A percentile compares a stretch with the other conserved stretches of the same genome.
phyloP scores from a whole-genome alignment of 1,139 yeast species.

The Candida tetrigidarum region DNA sequence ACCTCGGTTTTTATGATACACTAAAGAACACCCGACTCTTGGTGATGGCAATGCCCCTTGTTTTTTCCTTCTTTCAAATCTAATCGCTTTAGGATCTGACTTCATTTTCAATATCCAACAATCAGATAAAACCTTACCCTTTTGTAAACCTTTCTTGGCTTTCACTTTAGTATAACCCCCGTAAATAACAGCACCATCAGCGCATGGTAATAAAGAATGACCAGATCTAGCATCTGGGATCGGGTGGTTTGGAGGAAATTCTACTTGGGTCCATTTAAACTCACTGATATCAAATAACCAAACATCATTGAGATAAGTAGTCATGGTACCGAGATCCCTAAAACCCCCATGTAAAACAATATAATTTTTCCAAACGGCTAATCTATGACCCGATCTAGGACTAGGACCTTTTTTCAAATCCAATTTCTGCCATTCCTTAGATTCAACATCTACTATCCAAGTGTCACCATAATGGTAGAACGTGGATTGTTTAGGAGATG shows the following conservation, averaged over 20 bases:
- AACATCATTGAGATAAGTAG: conserved; percentile 81
- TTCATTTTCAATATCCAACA: conserved; percentile 91
- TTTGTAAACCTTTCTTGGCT: conserved; percentile 85
- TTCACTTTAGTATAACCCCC: conserved; percentile 97
- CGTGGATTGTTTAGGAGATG: conserved; percentile 94
- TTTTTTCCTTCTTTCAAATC: conserved; percentile 90
- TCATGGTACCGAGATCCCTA: conserved; percentile 82
- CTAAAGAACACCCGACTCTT: conserved; percentile 94
- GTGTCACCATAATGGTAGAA: conserved; percentile 97
- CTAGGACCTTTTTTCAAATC: conserved; percentile 75
- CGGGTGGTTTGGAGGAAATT: conserved; percentile 80
- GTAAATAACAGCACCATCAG: conserved; percentile 84
- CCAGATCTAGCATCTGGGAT: conserved; percentile 94
- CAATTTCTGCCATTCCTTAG: conserved; percentile 89
- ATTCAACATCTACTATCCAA: conserved; percentile 84
- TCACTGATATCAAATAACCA: conserved; percentile 93
- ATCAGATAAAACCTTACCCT: conserved; percentile 90
- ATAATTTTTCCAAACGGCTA: conserved; percentile 91
- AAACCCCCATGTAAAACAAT: conserved; percentile 90
- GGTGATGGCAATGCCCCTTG: conserved; percentile 91
- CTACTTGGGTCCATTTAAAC: conserved; percentile 90
- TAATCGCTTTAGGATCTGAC: conserved; percentile 72
- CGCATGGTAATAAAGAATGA: conserved; percentile 80
- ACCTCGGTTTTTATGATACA: conserved; percentile 90
- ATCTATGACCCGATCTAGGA: conserved; percentile 90